phyloP scores from a whole-genome alignment of 2,329 filamentous ascomycete genomes.

The Penicillium sp. region DNA sequence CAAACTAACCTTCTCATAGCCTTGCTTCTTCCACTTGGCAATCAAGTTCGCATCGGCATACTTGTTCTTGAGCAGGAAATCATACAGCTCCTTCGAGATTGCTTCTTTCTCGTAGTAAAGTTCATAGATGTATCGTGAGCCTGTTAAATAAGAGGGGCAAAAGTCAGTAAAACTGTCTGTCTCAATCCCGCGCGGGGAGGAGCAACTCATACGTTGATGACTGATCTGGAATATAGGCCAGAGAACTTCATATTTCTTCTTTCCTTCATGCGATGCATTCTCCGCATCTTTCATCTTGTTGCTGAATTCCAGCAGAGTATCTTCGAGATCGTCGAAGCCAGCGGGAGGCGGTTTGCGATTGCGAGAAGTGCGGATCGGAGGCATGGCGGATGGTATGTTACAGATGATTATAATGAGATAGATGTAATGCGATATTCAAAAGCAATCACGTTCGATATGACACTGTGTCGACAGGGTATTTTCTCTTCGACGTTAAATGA shows the following conservation, averaged over 20 bases:
- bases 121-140: constrained; percentile 89
- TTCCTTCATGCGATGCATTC: constrained; percentile 74
- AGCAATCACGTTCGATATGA: background rate
- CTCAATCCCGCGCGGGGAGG: background rate
- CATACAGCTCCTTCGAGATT: constrained; percentile 87
- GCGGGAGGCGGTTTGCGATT: constrained; percentile 65
- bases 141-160: constrained; percentile 32
- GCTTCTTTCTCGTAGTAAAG: constrained; percentile 98
- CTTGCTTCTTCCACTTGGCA: constrained; percentile 99
- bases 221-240: constrained; percentile 99
- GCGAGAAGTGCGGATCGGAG: constrained; percentile 59
- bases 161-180: background rate
- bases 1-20: constrained; percentile 82
- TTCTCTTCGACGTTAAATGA: background rate
- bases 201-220: constrained; percentile 69
- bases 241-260: constrained; percentile 86
- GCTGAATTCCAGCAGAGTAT: constrained; percentile 65
- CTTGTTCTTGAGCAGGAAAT: constrained; percentile 93
- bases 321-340: constrained; percentile 68
- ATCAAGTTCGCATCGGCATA: constrained; percentile 95
- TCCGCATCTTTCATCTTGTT: constrained; percentile 79
- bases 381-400: constrained; percentile 48
- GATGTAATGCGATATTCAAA: background rate
- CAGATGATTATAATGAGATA: background rate
- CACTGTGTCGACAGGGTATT: background rate